Conservation (phyloP, 192 early-diverging fungal species). For the Paraglomus occultum region DNA sequence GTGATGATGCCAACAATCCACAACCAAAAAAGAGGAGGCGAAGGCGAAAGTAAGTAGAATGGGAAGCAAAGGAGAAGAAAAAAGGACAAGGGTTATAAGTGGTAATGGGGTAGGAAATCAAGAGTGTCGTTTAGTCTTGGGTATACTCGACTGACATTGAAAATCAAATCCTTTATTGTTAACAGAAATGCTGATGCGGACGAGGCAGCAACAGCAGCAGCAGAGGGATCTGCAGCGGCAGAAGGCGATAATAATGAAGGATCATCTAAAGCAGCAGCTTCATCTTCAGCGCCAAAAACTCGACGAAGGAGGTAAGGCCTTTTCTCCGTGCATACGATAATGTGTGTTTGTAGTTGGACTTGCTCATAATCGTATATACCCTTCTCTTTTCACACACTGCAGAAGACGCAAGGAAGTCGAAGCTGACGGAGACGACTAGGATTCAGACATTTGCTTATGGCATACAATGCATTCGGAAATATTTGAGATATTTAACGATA, state of each 20-base stretch:
- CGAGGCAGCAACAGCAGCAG: neutral
- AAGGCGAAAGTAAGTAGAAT: constrained; percentile 23
- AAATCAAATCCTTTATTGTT: neutral
- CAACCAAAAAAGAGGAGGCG: constrained; percentile 22
- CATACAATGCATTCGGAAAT: too few species aligned
- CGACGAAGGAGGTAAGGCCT: constrained; percentile 2
- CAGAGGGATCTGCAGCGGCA: neutral
- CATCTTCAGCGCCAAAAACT: neutral
- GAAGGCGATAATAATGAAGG: neutral
- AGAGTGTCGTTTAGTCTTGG: neutral
- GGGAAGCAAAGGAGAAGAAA: neutral
- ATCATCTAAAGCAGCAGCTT: neutral
- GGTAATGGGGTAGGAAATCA: neutral
- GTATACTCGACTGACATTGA: neutral
- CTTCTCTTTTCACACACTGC: neutral
- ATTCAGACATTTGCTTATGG: too few species aligned
- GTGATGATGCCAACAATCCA: neutral
- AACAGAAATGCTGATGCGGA: neutral
- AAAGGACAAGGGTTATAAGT: neutral
- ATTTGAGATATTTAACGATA: too few species aligned
- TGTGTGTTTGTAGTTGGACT: neutral
- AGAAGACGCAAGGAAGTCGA: constrained; percentile 9
- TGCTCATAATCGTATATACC: neutral
- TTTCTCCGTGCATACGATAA: too few species aligned
- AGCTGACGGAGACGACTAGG: neutral